Conservation (phyloP, 2,329 filamentous ascomycete genomes). For the Ustulina deusta region DNA sequence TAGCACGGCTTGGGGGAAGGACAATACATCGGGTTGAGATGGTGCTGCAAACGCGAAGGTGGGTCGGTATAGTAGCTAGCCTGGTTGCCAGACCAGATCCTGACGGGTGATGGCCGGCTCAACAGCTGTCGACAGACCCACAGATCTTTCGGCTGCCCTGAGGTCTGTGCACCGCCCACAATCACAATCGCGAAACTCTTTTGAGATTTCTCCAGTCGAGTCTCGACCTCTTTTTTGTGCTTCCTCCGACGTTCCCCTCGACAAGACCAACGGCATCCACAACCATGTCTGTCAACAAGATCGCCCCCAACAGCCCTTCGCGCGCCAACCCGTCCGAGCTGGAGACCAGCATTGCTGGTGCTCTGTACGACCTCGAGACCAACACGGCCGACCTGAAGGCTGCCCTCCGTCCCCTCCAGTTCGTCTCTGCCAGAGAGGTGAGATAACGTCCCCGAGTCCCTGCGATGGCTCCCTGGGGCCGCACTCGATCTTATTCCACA, state of each 20-base stretch:
- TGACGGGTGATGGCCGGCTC: neutral
- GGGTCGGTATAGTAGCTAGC: neutral
- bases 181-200: conserved; percentile 42
- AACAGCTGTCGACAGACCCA: neutral
- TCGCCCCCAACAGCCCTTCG: conserved; percentile 96
- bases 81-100: neutral
- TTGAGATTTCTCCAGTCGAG: conserved; percentile 31
- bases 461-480: conserved; percentile 41
- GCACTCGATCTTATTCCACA: conserved; percentile 49
- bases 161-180: conserved; percentile 44
- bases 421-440: conserved; percentile 98
- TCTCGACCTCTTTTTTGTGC: conserved; percentile 26
- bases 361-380: conserved; percentile 98
- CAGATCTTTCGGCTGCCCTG: conserved; percentile 34
- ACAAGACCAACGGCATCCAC: conserved; percentile 43
- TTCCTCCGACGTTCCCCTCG: conserved; percentile 34
- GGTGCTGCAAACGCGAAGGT: no score
- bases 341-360: conserved; percentile 95
- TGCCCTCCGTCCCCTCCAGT: conserved; percentile 96
- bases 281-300: conserved; percentile 75
- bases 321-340: conserved; percentile 96
- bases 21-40: no score
- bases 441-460: conserved; percentile 64
- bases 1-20: no score
- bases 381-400: conserved; percentile 98